phyloP scores from a whole-genome alignment of 768 basidiomycete genomes.

The Pleurotus eryngii region DNA sequence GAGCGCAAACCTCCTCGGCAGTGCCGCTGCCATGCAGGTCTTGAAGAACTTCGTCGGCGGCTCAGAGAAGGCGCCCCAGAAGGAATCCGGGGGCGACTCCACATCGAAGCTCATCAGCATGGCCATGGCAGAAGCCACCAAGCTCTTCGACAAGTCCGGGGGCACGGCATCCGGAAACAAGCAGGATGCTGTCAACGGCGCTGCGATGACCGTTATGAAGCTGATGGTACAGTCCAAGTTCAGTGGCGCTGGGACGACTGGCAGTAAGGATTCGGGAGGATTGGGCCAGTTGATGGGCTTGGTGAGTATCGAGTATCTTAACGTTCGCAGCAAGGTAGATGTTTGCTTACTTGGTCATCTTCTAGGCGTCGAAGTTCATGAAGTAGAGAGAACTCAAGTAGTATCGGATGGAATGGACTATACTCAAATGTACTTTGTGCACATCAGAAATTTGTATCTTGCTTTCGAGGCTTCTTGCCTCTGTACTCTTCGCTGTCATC shows the following conservation, averaged over 20 bases:
- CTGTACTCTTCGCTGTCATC: too few species aligned
- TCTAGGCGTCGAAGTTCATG: conserved; percentile 27
- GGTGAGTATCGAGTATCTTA: conserved; percentile 34
- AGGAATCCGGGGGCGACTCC: conserved; percentile 35
- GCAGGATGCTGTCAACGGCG: conserved; percentile 83
- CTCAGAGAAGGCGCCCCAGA: conserved; percentile 3
- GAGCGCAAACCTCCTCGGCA: conserved; percentile 61
- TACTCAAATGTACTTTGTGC: too few species aligned
- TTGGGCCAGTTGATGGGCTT: conserved; percentile 57
- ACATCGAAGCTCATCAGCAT: conserved; percentile 74
- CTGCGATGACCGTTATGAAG: conserved; percentile 85
- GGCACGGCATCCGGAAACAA: conserved; percentile 64
- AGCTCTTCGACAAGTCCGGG: conserved; percentile 70
- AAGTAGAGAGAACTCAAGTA: background rate
- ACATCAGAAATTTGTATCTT: too few species aligned
- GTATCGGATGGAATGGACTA: too few species aligned
- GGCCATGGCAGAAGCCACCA: conserved; percentile 81
- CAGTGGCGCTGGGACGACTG: conserved; percentile 35
- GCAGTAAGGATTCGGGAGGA: conserved; percentile 71
- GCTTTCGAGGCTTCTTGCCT: too few species aligned
- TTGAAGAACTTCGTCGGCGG: conserved; percentile 62
- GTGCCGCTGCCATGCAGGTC: conserved; percentile 74
- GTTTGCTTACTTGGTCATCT: background rate
- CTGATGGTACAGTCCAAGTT: conserved; percentile 70
- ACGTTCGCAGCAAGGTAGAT: too few species aligned